A percentile compares a stretch with the other conserved stretches of the same genome.
Conservation (phyloP, 176 grass and related monocot species). For the Miscanthus lutarioriparius region DNA sequence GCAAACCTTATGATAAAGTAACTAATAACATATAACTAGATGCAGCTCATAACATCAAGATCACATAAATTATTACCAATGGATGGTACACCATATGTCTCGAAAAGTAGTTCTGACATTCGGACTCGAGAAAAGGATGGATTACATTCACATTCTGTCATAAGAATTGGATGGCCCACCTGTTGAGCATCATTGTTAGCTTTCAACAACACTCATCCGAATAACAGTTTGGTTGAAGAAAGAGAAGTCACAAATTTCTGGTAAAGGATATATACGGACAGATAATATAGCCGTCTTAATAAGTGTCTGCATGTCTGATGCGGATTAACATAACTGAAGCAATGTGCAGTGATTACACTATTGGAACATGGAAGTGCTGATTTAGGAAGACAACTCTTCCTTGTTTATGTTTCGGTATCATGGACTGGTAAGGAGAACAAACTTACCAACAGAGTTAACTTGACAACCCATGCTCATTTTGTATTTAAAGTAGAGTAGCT, state of each 20-base stretch:
- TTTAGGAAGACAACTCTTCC: conserved; percentile 1
- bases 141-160: conserved; percentile 97
- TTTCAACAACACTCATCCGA: conserved; percentile 13
- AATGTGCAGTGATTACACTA: not conserved
- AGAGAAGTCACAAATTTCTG: not conserved
- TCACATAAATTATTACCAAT: conserved; percentile 60
- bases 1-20: not conserved
- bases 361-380: conserved; percentile 11
- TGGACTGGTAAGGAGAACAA: not conserved
- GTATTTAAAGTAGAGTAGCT: not conserved
- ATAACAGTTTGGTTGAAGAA: conserved; percentile 29
- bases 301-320: not conserved
- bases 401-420: not conserved
- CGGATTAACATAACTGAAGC: not conserved
- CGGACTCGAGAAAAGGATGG: conserved; percentile 84
- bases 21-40: conserved; percentile 11
- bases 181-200: conserved; percentile 50
- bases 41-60: conserved; percentile 36
- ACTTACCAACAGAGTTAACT: not conserved
- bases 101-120: conserved; percentile 98
- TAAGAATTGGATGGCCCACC: conserved; percentile 95
- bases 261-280: conserved; percentile 7
- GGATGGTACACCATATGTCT: conserved; percentile 90
- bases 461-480: not conserved
- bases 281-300: not conserved